These are phyloP conservation scores for Penicillium occitanis DNA, from an alignment of 2,329 filamentous ascomycete genomes.

Conservation along the genomic window DNA sequence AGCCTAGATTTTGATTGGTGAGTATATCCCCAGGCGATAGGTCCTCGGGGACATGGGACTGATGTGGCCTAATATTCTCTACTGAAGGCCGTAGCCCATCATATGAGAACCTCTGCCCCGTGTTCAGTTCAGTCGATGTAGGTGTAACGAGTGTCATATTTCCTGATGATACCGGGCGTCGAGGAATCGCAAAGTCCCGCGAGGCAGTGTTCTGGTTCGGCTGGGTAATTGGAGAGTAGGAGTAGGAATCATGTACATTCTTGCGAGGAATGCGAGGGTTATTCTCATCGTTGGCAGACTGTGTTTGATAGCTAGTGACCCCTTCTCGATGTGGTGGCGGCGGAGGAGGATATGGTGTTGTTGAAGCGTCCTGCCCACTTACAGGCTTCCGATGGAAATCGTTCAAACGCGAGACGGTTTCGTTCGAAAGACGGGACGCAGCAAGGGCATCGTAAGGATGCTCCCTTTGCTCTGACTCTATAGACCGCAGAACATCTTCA, in stretches of 20 bases:
- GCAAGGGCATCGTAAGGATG: conserved; percentile 1
- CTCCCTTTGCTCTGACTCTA: conserved; percentile 39
- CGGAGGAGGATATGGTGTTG: conserved; percentile 20
- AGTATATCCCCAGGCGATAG: conserved; percentile 23
- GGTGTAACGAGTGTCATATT: background rate
- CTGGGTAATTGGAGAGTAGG: background rate
- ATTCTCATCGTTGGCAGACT: conserved; percentile 14
- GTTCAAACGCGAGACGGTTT: conserved; percentile 37
- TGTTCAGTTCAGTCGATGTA: background rate
- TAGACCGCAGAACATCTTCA: conserved; percentile 38
- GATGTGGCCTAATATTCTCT: background rate
- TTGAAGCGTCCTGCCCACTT: conserved; percentile 18
- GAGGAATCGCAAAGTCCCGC: conserved; percentile 17
- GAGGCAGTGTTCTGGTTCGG: background rate
- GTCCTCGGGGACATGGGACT: background rate
- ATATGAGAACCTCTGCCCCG: background rate
- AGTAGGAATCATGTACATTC: background rate
- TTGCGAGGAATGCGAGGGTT: background rate
- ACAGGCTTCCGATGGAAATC: conserved; percentile 43
- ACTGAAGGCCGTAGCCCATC: background rate
- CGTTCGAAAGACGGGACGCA: conserved; percentile 24
- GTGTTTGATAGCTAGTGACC: background rate
- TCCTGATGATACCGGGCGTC: conserved; percentile 25
- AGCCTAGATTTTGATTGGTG: conserved; percentile 5
- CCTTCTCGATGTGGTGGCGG: conserved; percentile 26